Conservation (phyloP, 148 eudicot genomes). For the Vaccinium corymbosum region DNA sequence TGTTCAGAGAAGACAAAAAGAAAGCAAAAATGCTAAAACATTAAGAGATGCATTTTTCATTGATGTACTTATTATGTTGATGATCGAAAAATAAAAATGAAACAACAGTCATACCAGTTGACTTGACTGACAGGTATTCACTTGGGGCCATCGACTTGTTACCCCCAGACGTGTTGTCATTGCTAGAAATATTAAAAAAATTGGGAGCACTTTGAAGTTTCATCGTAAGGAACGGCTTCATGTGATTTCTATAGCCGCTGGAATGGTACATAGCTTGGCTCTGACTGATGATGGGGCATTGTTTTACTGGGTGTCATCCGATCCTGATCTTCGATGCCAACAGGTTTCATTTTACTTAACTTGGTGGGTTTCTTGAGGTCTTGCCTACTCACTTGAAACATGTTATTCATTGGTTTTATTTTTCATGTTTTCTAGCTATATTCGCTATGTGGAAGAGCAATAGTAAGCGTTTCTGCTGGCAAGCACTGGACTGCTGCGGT, state of each 20-base stretch:
- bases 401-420: not conserved
- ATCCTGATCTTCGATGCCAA: constrained; percentile 80
- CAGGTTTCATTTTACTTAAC: constrained; percentile 52
- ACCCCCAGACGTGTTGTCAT: constrained; percentile 81
- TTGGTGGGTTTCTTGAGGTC: not conserved
- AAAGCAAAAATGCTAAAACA: not conserved
- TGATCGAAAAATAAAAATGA: not conserved
- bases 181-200: constrained; percentile 71
- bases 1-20: not conserved
- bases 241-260: constrained; percentile 79
- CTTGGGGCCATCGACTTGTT: constrained; percentile 99
- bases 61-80: not conserved
- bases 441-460: constrained; percentile 55
- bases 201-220: constrained; percentile 69
- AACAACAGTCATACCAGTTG: not conserved
- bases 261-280: constrained; percentile 85
- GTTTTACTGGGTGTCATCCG: constrained; percentile 88
- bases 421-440: constrained; percentile 47
- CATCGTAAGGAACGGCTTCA: constrained; percentile 77
- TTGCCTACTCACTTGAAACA: not conserved
- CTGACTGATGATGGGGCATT: constrained; percentile 85
- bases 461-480: constrained; percentile 75
- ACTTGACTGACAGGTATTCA: constrained; percentile 63
- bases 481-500: constrained; percentile 90
- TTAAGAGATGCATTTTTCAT: not conserved